A percentile compares a stretch with the other conserved stretches of the same genome.
Conservation (phyloP, 257 asterid genomes). For the Salvia splendens region DNA sequence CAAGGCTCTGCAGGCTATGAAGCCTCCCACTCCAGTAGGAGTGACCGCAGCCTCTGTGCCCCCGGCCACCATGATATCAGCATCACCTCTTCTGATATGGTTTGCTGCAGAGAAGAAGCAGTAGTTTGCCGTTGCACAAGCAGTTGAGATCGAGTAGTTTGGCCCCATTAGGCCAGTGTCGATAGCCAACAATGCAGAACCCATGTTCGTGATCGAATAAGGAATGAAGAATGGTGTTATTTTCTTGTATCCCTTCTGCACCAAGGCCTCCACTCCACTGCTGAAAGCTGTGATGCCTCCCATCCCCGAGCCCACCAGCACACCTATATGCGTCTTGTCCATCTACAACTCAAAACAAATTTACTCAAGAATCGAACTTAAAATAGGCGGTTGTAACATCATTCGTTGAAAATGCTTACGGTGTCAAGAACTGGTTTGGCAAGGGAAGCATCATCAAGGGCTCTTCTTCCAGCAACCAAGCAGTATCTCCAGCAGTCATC, state of each 20-base stretch:
- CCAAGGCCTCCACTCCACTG: constrained; percentile 42
- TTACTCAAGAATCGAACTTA: not conserved
- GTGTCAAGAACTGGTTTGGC: constrained; percentile 36
- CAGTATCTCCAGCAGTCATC: constrained; percentile 54
- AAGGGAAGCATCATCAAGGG: constrained; percentile 47
- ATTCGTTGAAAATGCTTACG: constrained; percentile 27
- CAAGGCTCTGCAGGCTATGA: constrained; percentile 52
- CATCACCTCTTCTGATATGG: constrained; percentile 50
- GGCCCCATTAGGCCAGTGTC: constrained; percentile 54
- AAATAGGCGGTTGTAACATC: not conserved
- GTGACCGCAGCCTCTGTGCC: constrained; percentile 42
- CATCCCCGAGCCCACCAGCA: constrained; percentile 49
- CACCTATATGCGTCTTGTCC: constrained; percentile 47
- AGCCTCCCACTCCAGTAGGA: constrained; percentile 46
- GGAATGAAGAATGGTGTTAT: constrained; percentile 51
- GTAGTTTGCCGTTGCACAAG: constrained; percentile 54
- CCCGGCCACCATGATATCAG: constrained; percentile 50
- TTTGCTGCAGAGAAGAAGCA: constrained; percentile 51
- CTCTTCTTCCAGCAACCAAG: constrained; percentile 49
- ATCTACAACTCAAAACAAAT: constrained; percentile 30
- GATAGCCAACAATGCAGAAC: constrained; percentile 49
- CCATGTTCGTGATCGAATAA: constrained; percentile 48
- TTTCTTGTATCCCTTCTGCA: constrained; percentile 50
- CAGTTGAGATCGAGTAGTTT: constrained; percentile 47
- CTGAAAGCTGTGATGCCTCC: constrained; percentile 51